Percentiles rank a stretch among this genome's conserved stretches.
Evolutionary conservation across 352 stramenopile genomes (phyloP).

Genomic region (Pythium biforme): DNA sequence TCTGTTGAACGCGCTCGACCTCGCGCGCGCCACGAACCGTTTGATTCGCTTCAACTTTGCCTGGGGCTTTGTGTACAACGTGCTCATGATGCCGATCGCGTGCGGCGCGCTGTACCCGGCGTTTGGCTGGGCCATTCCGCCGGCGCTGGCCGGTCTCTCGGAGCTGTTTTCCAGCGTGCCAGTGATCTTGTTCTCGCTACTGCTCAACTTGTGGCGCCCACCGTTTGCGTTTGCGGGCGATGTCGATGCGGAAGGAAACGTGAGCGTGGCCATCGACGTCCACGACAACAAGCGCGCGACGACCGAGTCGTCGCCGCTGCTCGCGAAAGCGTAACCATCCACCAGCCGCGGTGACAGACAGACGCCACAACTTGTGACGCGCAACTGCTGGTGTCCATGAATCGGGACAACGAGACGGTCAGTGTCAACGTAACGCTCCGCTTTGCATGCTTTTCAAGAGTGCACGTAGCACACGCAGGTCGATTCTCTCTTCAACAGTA

Average conservation of each 20-base stretch:
- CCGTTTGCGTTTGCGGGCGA: slow-evolving; percentile 30
- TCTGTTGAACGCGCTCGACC: slow-evolving; percentile 56
- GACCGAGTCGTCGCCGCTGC: slow-evolving; percentile 10
- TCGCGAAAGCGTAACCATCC: too few species aligned
- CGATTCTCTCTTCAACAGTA: too few species aligned
- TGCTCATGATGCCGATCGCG: slow-evolving; percentile 70
- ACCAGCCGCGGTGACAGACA: too few species aligned
- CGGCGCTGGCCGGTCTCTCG: slow-evolving; percentile 66
- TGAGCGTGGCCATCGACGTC: slow-evolving; percentile 14
- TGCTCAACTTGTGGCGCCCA: slow-evolving; percentile 64
- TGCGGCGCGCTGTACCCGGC: slow-evolving; percentile 64
- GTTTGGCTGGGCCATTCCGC: slow-evolving; percentile 56
- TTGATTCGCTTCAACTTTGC: slow-evolving; percentile 74
- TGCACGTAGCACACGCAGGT: too few species aligned
- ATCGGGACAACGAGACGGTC: too few species aligned
- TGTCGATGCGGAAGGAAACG: background rate
- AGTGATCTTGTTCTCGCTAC: slow-evolving; percentile 73
- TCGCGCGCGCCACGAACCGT: slow-evolving; percentile 56
- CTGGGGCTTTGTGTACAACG: slow-evolving; percentile 73
- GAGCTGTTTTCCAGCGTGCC: slow-evolving; percentile 71
- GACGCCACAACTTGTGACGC: too few species aligned
- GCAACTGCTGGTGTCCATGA: too few species aligned
- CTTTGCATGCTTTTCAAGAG: too few species aligned
- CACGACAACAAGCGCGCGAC: background rate
- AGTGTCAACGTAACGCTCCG: too few species aligned